Evolutionary conservation across 805 yeast species (phyloP).

Genomic region (Ogataea degrootiae): DNA sequence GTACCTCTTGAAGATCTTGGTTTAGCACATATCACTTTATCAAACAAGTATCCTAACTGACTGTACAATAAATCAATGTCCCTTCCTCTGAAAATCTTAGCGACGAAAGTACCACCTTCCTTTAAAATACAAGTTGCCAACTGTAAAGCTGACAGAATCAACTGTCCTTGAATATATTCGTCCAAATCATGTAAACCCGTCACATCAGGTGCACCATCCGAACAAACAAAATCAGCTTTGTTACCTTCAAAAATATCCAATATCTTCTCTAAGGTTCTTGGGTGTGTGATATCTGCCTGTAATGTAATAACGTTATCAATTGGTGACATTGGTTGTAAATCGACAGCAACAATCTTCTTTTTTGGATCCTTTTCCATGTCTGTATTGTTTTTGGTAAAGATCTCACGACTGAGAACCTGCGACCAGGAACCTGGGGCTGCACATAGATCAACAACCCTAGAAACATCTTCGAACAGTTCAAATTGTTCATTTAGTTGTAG

Average conservation of each 20-base stretch:
- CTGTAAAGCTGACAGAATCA: constrained; percentile 86
- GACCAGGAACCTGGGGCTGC: constrained; percentile 99
- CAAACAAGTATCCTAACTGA: constrained; percentile 85
- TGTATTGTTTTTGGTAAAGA: constrained; percentile 35
- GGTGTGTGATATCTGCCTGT: constrained; percentile 97
- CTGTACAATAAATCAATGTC: constrained; percentile 91
- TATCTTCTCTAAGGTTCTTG: constrained; percentile 74
- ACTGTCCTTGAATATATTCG: constrained; percentile 94
- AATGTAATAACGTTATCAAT: constrained; percentile 84
- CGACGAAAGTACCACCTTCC: constrained; percentile 91
- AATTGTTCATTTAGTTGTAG: constrained; percentile 90
- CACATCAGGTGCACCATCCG: constrained; percentile 99
- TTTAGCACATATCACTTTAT: constrained; percentile 87
- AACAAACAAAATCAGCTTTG: constrained; percentile 91
- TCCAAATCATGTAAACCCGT: constrained; percentile 96
- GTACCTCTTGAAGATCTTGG: constrained; percentile 95
- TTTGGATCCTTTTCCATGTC: constrained; percentile 11
- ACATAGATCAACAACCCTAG: constrained; percentile 90
- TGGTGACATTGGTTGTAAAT: constrained; percentile 96
- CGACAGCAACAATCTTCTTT: constrained; percentile 82
- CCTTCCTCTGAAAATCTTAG: constrained; percentile 93
- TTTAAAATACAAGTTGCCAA: constrained; percentile 84
- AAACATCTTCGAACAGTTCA: constrained; percentile 66
- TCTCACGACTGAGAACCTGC: constrained; percentile 77
- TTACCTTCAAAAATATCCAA: constrained; percentile 83